These are phyloP conservation scores for barley (Hordeum vulgare) DNA, from an alignment of 176 grass and related monocot genomes.

Conservation along the genomic window DNA sequence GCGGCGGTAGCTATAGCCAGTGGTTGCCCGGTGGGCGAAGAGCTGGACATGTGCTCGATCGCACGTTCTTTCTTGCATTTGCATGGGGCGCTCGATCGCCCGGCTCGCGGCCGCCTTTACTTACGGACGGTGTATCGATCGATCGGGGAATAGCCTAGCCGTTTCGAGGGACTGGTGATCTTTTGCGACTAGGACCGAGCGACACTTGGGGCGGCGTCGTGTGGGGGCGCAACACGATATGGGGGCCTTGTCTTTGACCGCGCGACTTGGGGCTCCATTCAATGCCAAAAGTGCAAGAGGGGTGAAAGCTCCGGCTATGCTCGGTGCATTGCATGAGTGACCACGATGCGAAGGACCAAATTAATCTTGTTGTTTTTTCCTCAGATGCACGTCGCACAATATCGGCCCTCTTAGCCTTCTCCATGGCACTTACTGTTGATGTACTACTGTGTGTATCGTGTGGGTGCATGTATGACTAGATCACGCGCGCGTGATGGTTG, in stretches of 20 bases:
- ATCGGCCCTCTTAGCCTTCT: not conserved
- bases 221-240: not conserved
- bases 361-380: not conserved
- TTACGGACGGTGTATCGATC: not conserved
- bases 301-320: not conserved
- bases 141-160: not conserved
- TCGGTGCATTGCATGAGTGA: not conserved
- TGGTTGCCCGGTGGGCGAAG: not conserved
- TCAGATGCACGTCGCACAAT: not conserved
- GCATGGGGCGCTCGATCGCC: not conserved
- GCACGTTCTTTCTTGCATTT: constrained; percentile 14
- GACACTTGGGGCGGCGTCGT: not conserved
- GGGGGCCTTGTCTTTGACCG: not conserved
- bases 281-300: constrained; percentile 5
- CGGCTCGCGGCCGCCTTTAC: not conserved
- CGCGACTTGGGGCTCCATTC: not conserved
- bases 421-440: not conserved
- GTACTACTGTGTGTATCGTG: too few species aligned
- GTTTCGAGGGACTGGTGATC: not conserved
- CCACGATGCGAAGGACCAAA: not conserved
- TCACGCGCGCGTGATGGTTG: not conserved
- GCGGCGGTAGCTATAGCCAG: not conserved
- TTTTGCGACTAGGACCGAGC: not conserved
- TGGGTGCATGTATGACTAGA: not conserved
- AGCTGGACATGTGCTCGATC: constrained; percentile 7